Base-by-base conservation (phyloP, 1,139 yeast genomes). In the Suhomyces wounanorum region DNA sequence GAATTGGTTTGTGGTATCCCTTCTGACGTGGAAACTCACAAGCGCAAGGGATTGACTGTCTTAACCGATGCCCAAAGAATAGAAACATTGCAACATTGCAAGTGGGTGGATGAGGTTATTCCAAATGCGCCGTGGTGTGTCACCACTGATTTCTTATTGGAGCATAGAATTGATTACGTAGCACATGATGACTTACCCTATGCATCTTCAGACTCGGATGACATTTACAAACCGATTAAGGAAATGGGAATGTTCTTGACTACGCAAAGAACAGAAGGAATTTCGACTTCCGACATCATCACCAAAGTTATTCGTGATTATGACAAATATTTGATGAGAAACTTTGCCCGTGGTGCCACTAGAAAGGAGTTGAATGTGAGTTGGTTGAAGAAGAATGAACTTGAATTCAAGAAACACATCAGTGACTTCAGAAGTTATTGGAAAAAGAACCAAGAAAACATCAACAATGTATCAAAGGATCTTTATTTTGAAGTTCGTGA, bases 161-260 rank as follows among this genome's bases (percentile, higher is more conserved):
- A 87, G 61, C 97, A 94, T 70, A 75, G 84, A 50, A 90, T 94
- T 58, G 99, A 94, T 68, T 94, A 90, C 64, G 97, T 94, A 52
- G 99, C 99, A 3, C 99, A 94, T 69, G 99, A 94, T 70, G 99
- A 94, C 68, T 75, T 91, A 57, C 99, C 99, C 0, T 94, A 94
- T 67, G 97, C 90, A 0, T 85, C 95, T 28, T 83, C 83, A 14
- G 96, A 87, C 54, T 79, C 85, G 44, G 97, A 89, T 66, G 99
- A 94, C 67, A 91, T 94, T 50, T 94, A 94, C 72, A 85, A 83
- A 66, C 97, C 97, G 11, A 87, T 94, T 62, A 94, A 95, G 66
- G 89, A 87, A 65, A 77, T 77, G 65, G 99, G 99, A 1, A 89
- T 82, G 86, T 94, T 94, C 63, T 76, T 95, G 59, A 87, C 96